phyloP scores from a whole-genome alignment of 176 grass and related monocot genomes.

The Alloteropsis semialata region DNA sequence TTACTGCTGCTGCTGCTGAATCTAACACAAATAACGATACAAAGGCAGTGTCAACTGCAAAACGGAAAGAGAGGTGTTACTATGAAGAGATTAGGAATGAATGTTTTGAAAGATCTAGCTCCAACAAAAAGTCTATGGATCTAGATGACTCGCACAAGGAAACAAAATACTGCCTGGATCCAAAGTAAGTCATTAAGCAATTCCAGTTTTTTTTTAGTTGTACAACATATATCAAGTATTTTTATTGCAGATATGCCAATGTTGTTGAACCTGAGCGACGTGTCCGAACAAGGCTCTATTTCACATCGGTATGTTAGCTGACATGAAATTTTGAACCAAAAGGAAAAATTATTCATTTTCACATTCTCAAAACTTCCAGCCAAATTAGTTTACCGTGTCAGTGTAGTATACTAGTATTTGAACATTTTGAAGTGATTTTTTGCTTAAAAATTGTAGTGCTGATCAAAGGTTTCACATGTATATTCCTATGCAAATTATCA shows the following conservation, averaged over 20 bases:
- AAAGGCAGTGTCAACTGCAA: constrained; percentile 32
- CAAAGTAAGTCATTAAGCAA: constrained; percentile 56
- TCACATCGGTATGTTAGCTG: constrained; percentile 77
- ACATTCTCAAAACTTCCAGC: not conserved
- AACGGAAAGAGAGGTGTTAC: constrained; percentile 48
- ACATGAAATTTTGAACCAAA: constrained; percentile 10
- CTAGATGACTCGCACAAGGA: constrained; percentile 73
- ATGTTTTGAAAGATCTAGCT: constrained; percentile 40
- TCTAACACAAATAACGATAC: constrained; percentile 43
- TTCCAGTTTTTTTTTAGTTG: constrained; percentile 27
- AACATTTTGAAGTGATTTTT: not conserved
- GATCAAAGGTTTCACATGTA: not conserved
- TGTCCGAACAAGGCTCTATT: constrained; percentile 97
- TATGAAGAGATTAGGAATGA: constrained; percentile 47
- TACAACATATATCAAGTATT: constrained; percentile 23
- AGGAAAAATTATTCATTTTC: not conserved
- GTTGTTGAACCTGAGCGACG: constrained; percentile 84
- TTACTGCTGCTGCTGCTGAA: constrained; percentile 49
- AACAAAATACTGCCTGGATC: constrained; percentile 97
- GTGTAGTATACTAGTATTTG: not conserved
- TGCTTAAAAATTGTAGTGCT: not conserved
- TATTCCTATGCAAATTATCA: not conserved
- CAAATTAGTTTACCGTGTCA: not conserved
- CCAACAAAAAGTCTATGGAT: constrained; percentile 50
- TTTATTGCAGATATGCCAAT: constrained; percentile 88